A percentile compares a stretch with the other conserved stretches of the same genome.
Evolutionary conservation across 2,329 filamentous ascomycete genomes (phyloP).

Genomic region (Chlorencoelia australis): DNA sequence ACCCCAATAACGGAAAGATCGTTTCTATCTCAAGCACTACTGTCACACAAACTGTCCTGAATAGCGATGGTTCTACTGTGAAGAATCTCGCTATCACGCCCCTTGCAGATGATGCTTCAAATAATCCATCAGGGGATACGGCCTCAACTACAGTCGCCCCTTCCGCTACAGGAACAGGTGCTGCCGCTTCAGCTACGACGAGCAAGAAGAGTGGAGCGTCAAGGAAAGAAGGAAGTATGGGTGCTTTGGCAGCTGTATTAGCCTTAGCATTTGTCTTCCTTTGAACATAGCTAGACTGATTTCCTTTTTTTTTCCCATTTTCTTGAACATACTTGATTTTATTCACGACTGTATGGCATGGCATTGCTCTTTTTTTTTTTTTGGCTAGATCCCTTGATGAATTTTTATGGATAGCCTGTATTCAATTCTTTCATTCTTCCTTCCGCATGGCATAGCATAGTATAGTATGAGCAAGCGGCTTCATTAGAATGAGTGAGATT

Average conservation of each 20-base stretch:
- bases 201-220: constrained; percentile 2
- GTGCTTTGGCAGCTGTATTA: constrained; percentile 2
- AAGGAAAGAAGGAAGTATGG: constrained; percentile 4
- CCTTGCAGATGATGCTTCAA: constrained; percentile 40
- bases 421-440: no score
- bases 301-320: background rate
- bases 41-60: constrained; percentile 47
- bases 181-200: background rate
- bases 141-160: constrained; percentile 9
- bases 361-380: no score
- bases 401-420: no score
- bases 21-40: constrained; percentile 44
- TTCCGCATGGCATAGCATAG: no score
- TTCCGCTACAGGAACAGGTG: background rate
- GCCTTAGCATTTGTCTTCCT: constrained; percentile 1
- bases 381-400: no score
- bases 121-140: constrained; percentile 33
- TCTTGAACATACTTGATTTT: constrained; percentile 4
- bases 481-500: no score
- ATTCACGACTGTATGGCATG: background rate
- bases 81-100: constrained; percentile 50
- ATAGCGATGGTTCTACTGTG: constrained; percentile 46
- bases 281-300: background rate
- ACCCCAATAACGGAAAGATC: constrained; percentile 55
- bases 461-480: no score